Percentiles rank a stretch among this genome's conserved stretches.
phyloP scores from a whole-genome alignment of 208 protist species.

The Leptomonas pyrrhocoris region DNA sequence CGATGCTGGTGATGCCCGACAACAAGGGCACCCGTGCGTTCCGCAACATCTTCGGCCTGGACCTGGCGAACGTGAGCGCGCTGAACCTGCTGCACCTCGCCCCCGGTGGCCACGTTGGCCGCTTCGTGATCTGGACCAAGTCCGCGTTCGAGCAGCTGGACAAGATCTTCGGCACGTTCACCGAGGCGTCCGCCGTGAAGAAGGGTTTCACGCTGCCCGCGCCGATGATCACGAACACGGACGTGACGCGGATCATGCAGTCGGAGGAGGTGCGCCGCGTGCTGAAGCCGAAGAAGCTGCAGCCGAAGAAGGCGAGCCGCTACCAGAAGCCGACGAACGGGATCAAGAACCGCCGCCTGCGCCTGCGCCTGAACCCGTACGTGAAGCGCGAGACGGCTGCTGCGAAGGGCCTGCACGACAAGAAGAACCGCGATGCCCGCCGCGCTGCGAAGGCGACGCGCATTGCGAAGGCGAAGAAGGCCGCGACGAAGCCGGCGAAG shows the following conservation, averaged over 20 bases:
- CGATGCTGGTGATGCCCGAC: conserved; percentile 96
- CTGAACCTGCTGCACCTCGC: conserved; percentile 99
- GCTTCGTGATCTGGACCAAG: conserved; percentile 99
- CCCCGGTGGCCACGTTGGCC: conserved; percentile 98
- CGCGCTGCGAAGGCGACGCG: conserved; percentile 46
- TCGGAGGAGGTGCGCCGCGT: conserved; percentile 81
- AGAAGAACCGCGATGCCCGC: conserved; percentile 54
- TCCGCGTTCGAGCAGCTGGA: conserved; percentile 97
- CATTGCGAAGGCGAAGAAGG: conserved; percentile 64
- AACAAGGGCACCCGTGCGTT: conserved; percentile 92
- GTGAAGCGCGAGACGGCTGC: conserved; percentile 59
- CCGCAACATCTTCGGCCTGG: conserved; percentile 98
- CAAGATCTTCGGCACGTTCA: conserved; percentile 95
- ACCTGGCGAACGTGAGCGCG: conserved; percentile 91
- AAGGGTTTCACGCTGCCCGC: conserved; percentile 75
- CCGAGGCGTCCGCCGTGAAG: conserved; percentile 87
- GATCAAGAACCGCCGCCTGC: conserved; percentile 82
- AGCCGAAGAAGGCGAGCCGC: conserved; percentile 39
- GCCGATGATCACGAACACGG: conserved; percentile 75
- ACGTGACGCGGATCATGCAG: conserved; percentile 85
- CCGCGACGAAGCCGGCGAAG: conserved; percentile 43
- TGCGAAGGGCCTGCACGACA: conserved; percentile 60
- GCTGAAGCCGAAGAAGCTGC: conserved; percentile 80
- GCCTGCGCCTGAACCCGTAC: conserved; percentile 80
- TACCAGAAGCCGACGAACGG: conserved; percentile 63